Conservation (phyloP, 1,139 yeast genomes). For the Geotrichum cucujoidarum region DNA sequence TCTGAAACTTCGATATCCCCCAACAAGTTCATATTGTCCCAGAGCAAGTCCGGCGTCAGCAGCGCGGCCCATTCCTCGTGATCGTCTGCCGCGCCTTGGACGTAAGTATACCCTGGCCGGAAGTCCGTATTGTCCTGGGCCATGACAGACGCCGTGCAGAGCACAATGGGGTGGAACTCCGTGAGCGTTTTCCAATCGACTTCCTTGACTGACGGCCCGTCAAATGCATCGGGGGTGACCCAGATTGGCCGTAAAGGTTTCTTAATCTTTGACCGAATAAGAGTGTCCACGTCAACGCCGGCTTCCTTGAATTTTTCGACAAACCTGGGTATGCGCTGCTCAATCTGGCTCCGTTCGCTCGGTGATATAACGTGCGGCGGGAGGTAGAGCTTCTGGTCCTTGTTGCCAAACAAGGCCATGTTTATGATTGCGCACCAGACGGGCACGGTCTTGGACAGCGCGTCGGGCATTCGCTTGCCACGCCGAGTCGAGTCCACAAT, state of each 20-base stretch:
- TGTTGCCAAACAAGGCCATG: slow-evolving; percentile 42
- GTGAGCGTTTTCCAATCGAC: slow-evolving; percentile 19
- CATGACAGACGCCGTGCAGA: slow-evolving; percentile 61
- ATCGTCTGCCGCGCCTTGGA: slow-evolving; percentile 93
- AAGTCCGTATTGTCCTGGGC: slow-evolving; percentile 52
- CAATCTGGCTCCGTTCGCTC: slow-evolving; percentile 56
- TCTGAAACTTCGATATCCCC: slow-evolving; percentile 39
- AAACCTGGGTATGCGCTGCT: slow-evolving; percentile 46
- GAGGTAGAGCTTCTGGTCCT: slow-evolving; percentile 39
- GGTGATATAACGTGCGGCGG: slow-evolving; percentile 54
- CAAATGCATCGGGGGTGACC: slow-evolving; percentile 56
- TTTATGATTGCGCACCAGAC: slow-evolving; percentile 87
- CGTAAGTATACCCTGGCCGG: slow-evolving; percentile 51
- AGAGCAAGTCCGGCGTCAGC: slow-evolving; percentile 52
- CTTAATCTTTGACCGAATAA: slow-evolving; percentile 32
- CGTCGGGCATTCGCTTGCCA: slow-evolving; percentile 82
- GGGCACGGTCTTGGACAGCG: slow-evolving; percentile 79
- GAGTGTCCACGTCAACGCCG: slow-evolving; percentile 38
- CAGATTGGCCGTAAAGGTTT: slow-evolving; percentile 64
- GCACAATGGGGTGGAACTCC: slow-evolving; percentile 43
- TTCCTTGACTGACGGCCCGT: slow-evolving; percentile 23
- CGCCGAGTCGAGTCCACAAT: slow-evolving; percentile 82
- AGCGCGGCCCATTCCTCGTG: slow-evolving; percentile 78
- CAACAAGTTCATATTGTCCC: slow-evolving; percentile 45
- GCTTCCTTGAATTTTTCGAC: slow-evolving; percentile 43